A percentile compares a stretch with the other conserved stretches of the same genome.
Evolutionary conservation across 2,329 filamentous ascomycete genomes (phyloP).

Genomic region (Aspergillus latus): DNA sequence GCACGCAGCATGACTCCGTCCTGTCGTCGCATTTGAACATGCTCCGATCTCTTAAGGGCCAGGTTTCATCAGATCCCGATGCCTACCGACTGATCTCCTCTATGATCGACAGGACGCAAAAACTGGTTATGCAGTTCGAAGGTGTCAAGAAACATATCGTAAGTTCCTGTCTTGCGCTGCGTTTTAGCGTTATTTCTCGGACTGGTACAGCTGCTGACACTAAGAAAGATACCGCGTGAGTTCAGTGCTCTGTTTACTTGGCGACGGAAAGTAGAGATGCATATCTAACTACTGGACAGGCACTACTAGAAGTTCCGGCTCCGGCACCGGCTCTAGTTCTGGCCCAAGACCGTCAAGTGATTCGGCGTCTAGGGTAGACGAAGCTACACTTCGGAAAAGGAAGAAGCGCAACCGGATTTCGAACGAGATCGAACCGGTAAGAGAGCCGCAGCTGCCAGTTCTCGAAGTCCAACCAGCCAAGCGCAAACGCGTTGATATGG

Average conservation of each 20-base stretch:
- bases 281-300: not conserved
- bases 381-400: not conserved
- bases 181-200: not conserved
- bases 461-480: constrained; percentile 16
- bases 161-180: constrained; percentile 12
- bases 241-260: not conserved
- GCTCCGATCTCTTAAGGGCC: constrained; percentile 35
- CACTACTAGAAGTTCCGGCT: not conserved
- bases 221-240: constrained; percentile 8
- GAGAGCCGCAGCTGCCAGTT: not conserved
- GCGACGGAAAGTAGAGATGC: no score
- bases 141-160: constrained; percentile 39
- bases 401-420: constrained; percentile 24
- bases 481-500: constrained; percentile 25
- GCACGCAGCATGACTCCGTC: constrained; percentile 42
- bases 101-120: constrained; percentile 42
- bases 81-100: constrained; percentile 33
- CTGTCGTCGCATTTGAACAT: constrained; percentile 42
- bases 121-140: constrained; percentile 39
- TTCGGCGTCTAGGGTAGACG: not conserved
- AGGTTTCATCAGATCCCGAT: constrained; percentile 29
- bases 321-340: not conserved
- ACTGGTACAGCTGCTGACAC: not conserved
- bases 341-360: not conserved
- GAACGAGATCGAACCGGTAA: constrained; percentile 9